Evolutionary conservation across 2,329 filamentous ascomycete genomes (phyloP).

Genomic region (Xylariales sp.): DNA sequence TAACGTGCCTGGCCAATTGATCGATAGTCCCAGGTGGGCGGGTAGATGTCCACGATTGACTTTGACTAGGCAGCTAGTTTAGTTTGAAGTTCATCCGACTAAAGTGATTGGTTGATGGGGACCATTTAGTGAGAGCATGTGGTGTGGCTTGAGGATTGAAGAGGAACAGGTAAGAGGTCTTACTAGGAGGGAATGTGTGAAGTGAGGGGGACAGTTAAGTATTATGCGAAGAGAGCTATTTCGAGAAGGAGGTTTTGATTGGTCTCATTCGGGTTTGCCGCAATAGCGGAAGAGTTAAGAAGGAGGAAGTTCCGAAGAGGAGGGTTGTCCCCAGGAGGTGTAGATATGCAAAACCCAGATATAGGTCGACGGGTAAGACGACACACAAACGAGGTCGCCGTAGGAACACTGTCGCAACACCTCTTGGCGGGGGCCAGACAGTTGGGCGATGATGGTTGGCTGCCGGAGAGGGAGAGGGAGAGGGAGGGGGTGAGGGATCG

Average conservation of each 20-base stretch:
- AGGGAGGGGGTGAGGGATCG: slow-evolving; percentile 15
- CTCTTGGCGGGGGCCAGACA: slow-evolving; percentile 35
- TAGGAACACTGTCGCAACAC: slow-evolving; percentile 39
- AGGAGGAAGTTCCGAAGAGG: slow-evolving; percentile 27
- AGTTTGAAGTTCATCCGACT: slow-evolving; percentile 15
- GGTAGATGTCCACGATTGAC: slow-evolving; percentile 26
- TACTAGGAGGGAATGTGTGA: background rate
- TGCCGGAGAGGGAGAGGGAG: slow-evolving; percentile 22
- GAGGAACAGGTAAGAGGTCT: background rate
- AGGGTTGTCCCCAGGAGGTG: slow-evolving; percentile 27
- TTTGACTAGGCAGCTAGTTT: slow-evolving; percentile 24
- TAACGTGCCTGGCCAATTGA: slow-evolving; percentile 18
- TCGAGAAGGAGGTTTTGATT: slow-evolving; percentile 7
- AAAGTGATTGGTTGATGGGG: background rate
- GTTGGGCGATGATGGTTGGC: slow-evolving; percentile 36
- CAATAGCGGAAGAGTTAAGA: slow-evolving; percentile 29
- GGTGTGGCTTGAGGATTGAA: background rate
- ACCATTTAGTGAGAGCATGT: background rate
- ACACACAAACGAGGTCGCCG: slow-evolving; percentile 35
- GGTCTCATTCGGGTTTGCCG: slow-evolving; percentile 24
- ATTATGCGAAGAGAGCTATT: slow-evolving; percentile 18
- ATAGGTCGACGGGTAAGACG: slow-evolving; percentile 32
- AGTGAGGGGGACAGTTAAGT: slow-evolving; percentile 3
- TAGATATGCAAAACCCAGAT: slow-evolving; percentile 19
- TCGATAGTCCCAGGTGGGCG: slow-evolving; percentile 11